Percentiles rank a stretch among this genome's conserved stretches.
Conservation (phyloP, 345 rosid genomes). For the Eucalyptus marginata region DNA sequence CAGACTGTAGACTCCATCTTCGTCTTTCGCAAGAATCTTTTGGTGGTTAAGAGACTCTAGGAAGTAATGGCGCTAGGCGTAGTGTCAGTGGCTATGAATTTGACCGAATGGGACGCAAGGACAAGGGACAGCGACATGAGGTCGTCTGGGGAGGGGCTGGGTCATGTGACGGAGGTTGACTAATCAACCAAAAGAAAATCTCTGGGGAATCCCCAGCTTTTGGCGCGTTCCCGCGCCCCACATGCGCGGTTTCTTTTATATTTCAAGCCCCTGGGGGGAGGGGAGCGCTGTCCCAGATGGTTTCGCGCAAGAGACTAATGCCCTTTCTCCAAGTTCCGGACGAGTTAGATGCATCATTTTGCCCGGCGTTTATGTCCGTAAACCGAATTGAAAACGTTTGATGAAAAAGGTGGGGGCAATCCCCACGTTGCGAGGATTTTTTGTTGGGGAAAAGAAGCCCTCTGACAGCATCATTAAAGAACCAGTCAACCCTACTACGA, state of each 20-base stretch:
- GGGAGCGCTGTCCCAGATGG: not conserved
- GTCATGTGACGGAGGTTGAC: not conserved
- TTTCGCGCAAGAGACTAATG: not conserved
- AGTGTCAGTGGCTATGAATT: not conserved
- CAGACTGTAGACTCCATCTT: not conserved
- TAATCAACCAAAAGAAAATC: not conserved
- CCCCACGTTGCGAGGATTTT: not conserved
- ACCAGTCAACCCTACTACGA: not conserved
- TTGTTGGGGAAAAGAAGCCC: not conserved
- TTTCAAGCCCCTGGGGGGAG: not conserved
- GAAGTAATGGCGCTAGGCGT: not conserved
- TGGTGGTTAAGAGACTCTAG: not conserved
- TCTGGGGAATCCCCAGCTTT: not conserved
- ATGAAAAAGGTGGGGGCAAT: not conserved
- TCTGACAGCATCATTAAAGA: not conserved
- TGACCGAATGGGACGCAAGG: not conserved
- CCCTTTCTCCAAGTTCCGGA: not conserved
- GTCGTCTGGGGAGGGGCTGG: not conserved
- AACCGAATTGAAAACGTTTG: not conserved
- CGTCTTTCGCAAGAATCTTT: not conserved
- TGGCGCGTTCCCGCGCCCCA: not conserved
- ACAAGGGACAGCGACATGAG: not conserved
- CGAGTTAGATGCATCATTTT: not conserved
- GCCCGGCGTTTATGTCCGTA: too few relatives aligned
- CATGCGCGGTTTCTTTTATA: not conserved